Evolutionary conservation across 805 yeast genomes (phyloP), one percentile per base, ranked within the genome.

Genomic region (Schizosaccharomyces pombe): DNA sequence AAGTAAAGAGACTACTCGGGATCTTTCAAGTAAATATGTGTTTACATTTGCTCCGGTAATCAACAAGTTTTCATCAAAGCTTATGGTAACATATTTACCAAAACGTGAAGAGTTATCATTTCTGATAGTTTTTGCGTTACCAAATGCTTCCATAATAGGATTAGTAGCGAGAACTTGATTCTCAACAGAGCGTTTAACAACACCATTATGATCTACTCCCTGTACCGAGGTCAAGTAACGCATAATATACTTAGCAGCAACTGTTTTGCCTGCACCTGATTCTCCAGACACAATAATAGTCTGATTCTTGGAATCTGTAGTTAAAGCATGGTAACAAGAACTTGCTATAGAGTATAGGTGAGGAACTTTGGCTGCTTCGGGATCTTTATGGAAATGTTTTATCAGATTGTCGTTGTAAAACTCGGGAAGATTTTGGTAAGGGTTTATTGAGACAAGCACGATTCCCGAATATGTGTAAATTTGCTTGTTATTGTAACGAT

Each of bases 241-340:
- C 97, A 89, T 89, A 60, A 89, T 89, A 67, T 85, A 89, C 66
- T 89, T 89, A 40, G 98, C 98, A 58, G 91, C 80, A 40, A 89
- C 97, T 4, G 97, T 91, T 63, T 89, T 91, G 67, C 98, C 98
- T 31, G 98, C 97, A 68, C 98, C 98, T 5, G 95, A 84, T 68
- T 89, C 98, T 68, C 98, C 98, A 61, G 87, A 79, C 19, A 89
- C 97, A 19, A 89, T 95, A 58, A 89, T 87, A 1, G 98, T 89
- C 69, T 89, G 98, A 69, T 89, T 87, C 61, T 77, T 74, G 47
- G 76, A 71, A 61, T 85, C 93, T 52, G 79, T 74, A 62, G 83
- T 82, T 97, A 89, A 89, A 64, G 93, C 81, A 62, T 95, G 75
- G n/a, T 30, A 29, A 4, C 97, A 96, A 63, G 89, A 96, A 67